Conservation (phyloP, 2,329 filamentous ascomycete genomes). For the Venturia oleaginea region DNA sequence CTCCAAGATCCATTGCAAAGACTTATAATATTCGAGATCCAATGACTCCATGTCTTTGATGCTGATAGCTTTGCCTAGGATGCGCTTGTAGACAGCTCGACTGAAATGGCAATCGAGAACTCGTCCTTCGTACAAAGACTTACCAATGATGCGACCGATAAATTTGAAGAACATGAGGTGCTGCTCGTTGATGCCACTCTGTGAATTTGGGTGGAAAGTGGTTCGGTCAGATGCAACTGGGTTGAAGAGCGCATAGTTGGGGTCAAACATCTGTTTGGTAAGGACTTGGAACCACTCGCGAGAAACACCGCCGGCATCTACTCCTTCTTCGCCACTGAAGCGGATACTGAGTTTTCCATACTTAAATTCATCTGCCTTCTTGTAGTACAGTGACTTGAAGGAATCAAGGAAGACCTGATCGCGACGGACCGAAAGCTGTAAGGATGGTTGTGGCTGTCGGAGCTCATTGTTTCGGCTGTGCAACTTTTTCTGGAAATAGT, state of each 20-base stretch:
- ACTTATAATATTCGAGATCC: conserved; percentile 98
- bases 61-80: conserved; percentile 87
- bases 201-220: conserved; percentile 95
- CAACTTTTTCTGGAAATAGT: conserved; percentile 93
- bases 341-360: conserved; percentile 97
- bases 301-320: conserved; percentile 94
- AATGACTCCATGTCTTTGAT: conserved; percentile 99
- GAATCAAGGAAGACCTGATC: conserved; percentile 97
- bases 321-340: conserved; percentile 94
- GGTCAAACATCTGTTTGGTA: conserved; percentile 96
- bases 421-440: conserved; percentile 83
- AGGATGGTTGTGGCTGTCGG: conserved; percentile 62
- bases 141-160: conserved; percentile 95
- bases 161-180: conserved; percentile 99
- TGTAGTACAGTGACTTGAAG: conserved; percentile 97
- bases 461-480: conserved; percentile 64
- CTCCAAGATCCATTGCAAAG: conserved; percentile 93
- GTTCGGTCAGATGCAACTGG: conserved; percentile 95
- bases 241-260: conserved; percentile 92
- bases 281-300: conserved; percentile 99
- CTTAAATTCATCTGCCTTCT: conserved; percentile 93
- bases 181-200: conserved; percentile 89
- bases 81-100: conserved; percentile 95
- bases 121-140: conserved; percentile 91
- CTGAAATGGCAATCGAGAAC: conserved; percentile 98